These are phyloP conservation scores for Lunasporangiospora selenospora DNA, from an alignment of 192 early-diverging fungal genomes.

Conservation along the genomic window DNA sequence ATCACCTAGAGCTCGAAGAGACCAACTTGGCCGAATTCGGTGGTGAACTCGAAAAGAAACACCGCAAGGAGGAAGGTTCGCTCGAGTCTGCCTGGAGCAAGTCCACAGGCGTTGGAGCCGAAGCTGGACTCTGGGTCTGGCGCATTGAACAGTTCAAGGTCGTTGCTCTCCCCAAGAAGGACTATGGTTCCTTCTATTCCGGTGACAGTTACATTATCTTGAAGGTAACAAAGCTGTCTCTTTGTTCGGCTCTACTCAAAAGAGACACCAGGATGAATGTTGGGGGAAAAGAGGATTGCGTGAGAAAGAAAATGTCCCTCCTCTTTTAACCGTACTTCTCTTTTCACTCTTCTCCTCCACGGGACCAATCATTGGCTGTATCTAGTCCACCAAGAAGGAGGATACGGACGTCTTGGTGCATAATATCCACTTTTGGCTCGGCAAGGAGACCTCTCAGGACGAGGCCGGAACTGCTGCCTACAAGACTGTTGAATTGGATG, in stretches of 20 bases:
- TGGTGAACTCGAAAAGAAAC: slow-evolving; percentile 62
- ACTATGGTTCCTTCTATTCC: slow-evolving; percentile 72
- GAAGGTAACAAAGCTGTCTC: slow-evolving; percentile 54
- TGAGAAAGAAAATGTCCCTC: too few relatives aligned
- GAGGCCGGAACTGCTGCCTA: slow-evolving; percentile 85
- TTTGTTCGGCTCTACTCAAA: neutral
- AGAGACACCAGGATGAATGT: neutral
- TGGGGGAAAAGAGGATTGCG: neutral
- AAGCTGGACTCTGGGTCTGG: slow-evolving; percentile 67
- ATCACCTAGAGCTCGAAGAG: slow-evolving; percentile 31
- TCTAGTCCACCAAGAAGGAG: slow-evolving; percentile 51
- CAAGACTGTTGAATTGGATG: slow-evolving; percentile 78
- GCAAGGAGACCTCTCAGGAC: slow-evolving; percentile 71
- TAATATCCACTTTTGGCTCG: slow-evolving; percentile 84
- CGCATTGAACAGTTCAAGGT: slow-evolving; percentile 77
- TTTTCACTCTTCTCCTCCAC: neutral
- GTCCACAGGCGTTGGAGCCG: slow-evolving; percentile 47
- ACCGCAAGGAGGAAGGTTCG: slow-evolving; percentile 51
- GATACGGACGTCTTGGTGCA: slow-evolving; percentile 63
- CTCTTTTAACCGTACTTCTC: too few relatives aligned
- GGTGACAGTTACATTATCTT: slow-evolving; percentile 80
- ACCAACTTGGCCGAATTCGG: slow-evolving; percentile 61
- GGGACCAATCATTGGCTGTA: neutral
- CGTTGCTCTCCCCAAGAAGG: slow-evolving; percentile 58
- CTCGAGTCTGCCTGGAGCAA: slow-evolving; percentile 63